Evolutionary conservation across 208 protist genomes (phyloP).

Genomic region (Leishmania tarentolae): DNA sequence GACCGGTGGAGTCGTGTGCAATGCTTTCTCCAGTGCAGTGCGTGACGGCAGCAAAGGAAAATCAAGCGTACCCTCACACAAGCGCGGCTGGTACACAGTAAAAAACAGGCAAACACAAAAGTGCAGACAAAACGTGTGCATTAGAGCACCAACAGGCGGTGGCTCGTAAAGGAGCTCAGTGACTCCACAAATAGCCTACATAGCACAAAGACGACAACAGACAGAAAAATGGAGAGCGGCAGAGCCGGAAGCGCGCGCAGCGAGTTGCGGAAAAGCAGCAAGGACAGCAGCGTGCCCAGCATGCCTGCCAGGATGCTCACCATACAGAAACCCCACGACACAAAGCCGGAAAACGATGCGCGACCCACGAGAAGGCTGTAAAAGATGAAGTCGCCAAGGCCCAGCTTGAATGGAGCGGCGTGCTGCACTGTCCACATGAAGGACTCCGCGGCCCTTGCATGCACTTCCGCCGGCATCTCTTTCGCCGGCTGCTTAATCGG

Average conservation of each 20-base stretch:
- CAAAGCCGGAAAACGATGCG: slow-evolving; percentile 48
- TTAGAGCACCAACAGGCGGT: slow-evolving; percentile 25
- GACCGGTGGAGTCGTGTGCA: neutral
- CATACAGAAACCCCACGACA: slow-evolving; percentile 64
- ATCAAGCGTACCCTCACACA: neutral
- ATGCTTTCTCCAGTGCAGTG: neutral
- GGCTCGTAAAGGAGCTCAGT: slow-evolving; percentile 24
- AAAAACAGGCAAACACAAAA: neutral
- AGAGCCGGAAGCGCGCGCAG: slow-evolving; percentile 74
- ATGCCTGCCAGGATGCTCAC: slow-evolving; percentile 65
- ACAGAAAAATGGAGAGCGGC: slow-evolving; percentile 79
- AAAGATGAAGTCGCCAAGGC: slow-evolving; percentile 90
- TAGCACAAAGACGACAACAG: slow-evolving; percentile 51
- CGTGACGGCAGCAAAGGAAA: neutral
- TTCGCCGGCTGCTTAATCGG: slow-evolving; percentile 1
- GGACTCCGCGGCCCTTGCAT: slow-evolving; percentile 3
- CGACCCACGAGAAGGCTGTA: slow-evolving; percentile 80
- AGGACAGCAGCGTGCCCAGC: slow-evolving; percentile 54
- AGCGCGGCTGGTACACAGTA: neutral
- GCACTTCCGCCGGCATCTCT: neutral
- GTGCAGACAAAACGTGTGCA: neutral
- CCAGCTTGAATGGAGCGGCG: slow-evolving; percentile 67
- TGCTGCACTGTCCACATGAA: slow-evolving; percentile 5
- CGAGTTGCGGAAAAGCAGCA: slow-evolving; percentile 51
- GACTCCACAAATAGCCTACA: slow-evolving; percentile 29